Evolutionary conservation across 768 basidiomycete species (phyloP).

Genomic region (Serendipita indica): DNA sequence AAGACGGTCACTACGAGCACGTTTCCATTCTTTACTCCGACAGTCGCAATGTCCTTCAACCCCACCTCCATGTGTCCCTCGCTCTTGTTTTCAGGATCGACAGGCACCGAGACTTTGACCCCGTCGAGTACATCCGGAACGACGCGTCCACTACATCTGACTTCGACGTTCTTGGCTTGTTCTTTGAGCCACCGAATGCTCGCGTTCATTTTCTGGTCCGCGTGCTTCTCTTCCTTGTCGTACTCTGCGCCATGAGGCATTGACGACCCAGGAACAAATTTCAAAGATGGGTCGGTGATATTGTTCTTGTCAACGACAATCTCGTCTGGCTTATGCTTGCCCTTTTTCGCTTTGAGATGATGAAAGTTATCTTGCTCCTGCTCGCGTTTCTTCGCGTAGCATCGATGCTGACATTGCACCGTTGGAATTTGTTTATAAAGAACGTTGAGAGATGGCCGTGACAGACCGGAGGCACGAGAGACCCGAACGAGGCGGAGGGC

Average conservation of each 20-base stretch:
- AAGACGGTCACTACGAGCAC: constrained; percentile 60
- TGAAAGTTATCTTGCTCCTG: background rate
- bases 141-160: constrained; percentile 59
- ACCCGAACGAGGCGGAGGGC: background rate
- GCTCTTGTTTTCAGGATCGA: constrained; percentile 19
- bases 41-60: constrained; percentile 61
- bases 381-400: background rate
- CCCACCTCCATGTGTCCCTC: constrained; percentile 21
- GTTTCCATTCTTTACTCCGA: constrained; percentile 67
- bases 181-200: constrained; percentile 63
- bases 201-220: constrained; percentile 37
- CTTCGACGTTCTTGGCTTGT: constrained; percentile 57
- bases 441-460: no score
- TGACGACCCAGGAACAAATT: background rate
- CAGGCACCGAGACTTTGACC: constrained; percentile 43
- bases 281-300: constrained; percentile 7
- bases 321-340: background rate
- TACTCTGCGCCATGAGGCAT: constrained; percentile 32
- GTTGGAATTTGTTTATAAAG: background rate
- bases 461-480: no score
- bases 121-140: constrained; percentile 56
- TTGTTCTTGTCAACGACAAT: constrained; percentile 1
- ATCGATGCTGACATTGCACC: background rate
- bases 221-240: constrained; percentile 33
- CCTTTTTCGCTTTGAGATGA: background rate